Evolutionary conservation across 2,329 filamentous ascomycete genomes (phyloP).

Genomic region (Pseudocercospora eumusae): DNA sequence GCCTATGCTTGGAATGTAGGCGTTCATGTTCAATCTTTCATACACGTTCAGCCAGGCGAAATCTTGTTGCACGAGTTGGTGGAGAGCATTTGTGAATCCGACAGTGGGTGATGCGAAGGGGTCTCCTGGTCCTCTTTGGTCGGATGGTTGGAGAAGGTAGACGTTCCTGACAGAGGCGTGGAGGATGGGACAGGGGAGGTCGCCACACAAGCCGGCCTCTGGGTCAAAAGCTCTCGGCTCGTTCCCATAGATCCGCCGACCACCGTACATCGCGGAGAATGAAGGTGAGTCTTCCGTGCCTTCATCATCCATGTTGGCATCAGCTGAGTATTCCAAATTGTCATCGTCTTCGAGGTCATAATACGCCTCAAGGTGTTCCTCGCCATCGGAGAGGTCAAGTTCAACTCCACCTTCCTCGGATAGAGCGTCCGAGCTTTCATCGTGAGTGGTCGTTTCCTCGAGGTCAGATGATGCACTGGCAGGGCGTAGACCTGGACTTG

Average conservation of each 20-base stretch:
- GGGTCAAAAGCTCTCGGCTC: conserved; percentile 32
- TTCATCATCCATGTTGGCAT: conserved; percentile 30
- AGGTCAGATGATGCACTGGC: background rate
- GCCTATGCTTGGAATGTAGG: conserved; percentile 68
- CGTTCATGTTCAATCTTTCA: conserved; percentile 63
- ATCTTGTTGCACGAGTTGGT: conserved; percentile 36
- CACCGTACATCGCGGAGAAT: conserved; percentile 31
- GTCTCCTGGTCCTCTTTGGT: conserved; percentile 1
- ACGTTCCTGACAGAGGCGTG: conserved; percentile 46
- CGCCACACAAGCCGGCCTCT: conserved; percentile 32
- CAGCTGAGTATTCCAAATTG: conserved; percentile 9
- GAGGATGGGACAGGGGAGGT: conserved; percentile 45
- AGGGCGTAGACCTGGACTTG: background rate
- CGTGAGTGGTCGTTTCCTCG: background rate
- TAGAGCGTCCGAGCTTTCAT: background rate
- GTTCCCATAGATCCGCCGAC: conserved; percentile 34
- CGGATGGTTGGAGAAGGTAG: conserved; percentile 46
- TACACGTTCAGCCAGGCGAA: conserved; percentile 37
- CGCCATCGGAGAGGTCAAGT: conserved; percentile 1
- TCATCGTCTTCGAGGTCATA: conserved; percentile 18
- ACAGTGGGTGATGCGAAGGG: conserved; percentile 36
- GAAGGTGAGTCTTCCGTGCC: conserved; percentile 31
- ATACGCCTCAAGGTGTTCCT: conserved; percentile 4
- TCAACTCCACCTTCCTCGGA: background rate
- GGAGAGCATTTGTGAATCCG: conserved; percentile 43